phyloP scores from a whole-genome alignment of 1,284 basidiomycete species.

The Leccinum subspadiceum region DNA sequence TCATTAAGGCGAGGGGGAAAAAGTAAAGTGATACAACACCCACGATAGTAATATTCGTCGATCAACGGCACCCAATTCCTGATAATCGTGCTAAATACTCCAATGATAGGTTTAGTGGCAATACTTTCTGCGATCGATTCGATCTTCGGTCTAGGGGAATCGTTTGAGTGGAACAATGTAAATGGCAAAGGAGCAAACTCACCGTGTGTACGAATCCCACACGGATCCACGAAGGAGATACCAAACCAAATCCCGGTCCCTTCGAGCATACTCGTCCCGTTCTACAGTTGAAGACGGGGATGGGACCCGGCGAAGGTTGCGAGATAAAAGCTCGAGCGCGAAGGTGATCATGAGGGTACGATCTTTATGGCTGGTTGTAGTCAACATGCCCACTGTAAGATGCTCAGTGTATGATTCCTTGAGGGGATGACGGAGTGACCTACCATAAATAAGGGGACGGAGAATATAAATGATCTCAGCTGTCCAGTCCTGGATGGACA shows the following conservation, averaged over 20 bases:
- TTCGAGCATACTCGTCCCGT: constrained; percentile 75
- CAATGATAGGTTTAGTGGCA: constrained; percentile 68
- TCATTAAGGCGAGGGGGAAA: constrained; percentile 3
- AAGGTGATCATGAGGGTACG: constrained; percentile 59
- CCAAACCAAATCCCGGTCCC: constrained; percentile 81
- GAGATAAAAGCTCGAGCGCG: constrained; percentile 61
- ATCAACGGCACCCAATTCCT: constrained; percentile 93
- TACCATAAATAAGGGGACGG: constrained; percentile 74
- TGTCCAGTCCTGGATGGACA: constrained; percentile 68
- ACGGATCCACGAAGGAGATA: constrained; percentile 87
- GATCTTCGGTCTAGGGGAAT: constrained; percentile 66
- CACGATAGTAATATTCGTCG: constrained; percentile 95
- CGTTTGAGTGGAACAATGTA: constrained; percentile 7
- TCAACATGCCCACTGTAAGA: constrained; percentile 29
- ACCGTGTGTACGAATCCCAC: constrained; percentile 86
- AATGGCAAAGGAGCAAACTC: constrained; percentile 20
- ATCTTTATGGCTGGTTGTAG: constrained; percentile 35
- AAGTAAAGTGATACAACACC: constrained; percentile 29
- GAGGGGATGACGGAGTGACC: constrained; percentile 24
- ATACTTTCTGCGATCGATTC: constrained; percentile 59
- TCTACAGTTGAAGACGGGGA: constrained; percentile 63
- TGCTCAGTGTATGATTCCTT: constrained; percentile 16
- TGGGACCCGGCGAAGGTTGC: constrained; percentile 64
- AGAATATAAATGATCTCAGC: constrained; percentile 66
- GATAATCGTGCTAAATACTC: constrained; percentile 73